phyloP scores from a whole-genome alignment of 163 green algal genomes.

The Prototheca wickerhamii region DNA sequence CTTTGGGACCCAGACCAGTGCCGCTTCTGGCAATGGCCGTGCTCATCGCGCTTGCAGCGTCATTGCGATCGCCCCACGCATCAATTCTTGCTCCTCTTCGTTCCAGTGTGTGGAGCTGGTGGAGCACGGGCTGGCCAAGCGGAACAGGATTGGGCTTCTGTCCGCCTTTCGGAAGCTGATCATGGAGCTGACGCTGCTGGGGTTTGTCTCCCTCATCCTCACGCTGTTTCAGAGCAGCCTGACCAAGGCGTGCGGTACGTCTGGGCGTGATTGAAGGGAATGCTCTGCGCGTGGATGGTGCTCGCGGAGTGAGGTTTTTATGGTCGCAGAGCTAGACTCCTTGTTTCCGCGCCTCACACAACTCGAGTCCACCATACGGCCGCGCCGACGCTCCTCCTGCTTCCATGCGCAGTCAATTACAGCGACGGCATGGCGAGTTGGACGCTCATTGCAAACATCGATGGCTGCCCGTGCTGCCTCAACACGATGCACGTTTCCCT shows the following conservation, averaged over 20 bases:
- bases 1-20: too few relatives aligned
- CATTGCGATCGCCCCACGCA: too few relatives aligned
- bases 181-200: slow-evolving; percentile 22
- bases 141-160: neutral
- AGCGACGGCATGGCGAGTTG: neutral
- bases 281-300: neutral
- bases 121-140: neutral
- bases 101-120: neutral
- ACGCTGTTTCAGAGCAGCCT: slow-evolving; percentile 5
- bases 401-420: slow-evolving; percentile 5
- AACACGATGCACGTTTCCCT: slow-evolving; percentile 2
- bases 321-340: too few relatives aligned
- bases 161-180: slow-evolving; percentile 6
- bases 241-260: slow-evolving; percentile 10
- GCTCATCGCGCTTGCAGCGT: too few relatives aligned
- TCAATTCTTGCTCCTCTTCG: too few relatives aligned
- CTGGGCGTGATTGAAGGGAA: neutral
- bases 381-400: neutral
- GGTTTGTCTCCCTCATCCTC: slow-evolving; percentile 23
- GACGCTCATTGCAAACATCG: slow-evolving; percentile 6
- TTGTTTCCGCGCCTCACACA: too few relatives aligned
- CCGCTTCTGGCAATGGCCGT: too few relatives aligned
- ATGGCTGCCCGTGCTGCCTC: slow-evolving; percentile 20
- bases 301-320: too few relatives aligned
- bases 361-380: too few relatives aligned